A percentile compares a stretch with the other conserved stretches of the same genome.
phyloP scores from a whole-genome alignment of 805 yeast genomes.

The Blastobotrys robertii region DNA sequence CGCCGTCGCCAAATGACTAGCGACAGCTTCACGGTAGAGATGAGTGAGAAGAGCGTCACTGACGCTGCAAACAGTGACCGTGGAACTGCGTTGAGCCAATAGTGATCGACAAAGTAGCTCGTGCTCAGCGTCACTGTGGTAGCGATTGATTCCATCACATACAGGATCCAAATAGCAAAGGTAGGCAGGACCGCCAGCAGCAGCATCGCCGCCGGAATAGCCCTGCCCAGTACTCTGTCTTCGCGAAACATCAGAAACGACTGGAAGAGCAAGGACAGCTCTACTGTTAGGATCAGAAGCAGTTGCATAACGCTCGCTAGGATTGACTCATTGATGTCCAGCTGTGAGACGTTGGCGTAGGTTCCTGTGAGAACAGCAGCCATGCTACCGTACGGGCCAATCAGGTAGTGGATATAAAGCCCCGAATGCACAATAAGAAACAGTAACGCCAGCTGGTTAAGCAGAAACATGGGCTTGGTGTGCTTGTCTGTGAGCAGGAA shows the following conservation, averaged over 20 bases:
- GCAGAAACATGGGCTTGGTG: conserved; percentile 59
- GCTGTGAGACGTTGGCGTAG: conserved; percentile 29
- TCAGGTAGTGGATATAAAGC: conserved; percentile 44
- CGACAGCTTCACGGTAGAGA: conserved; percentile 55
- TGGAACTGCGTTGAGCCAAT: conserved; percentile 24
- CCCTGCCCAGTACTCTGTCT: conserved; percentile 32
- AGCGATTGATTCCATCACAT: conserved; percentile 32
- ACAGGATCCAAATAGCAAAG: conserved; percentile 48
- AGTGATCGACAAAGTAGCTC: conserved; percentile 37
- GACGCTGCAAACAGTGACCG: conserved; percentile 59
- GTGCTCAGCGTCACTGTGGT: conserved; percentile 33
- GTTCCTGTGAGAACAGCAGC: conserved; percentile 41
- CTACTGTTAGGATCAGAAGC: conserved; percentile 50
- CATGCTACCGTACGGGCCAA: conserved; percentile 42
- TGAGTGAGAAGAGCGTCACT: conserved; percentile 48
- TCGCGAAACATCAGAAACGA: conserved; percentile 51
- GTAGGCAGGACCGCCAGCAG: conserved; percentile 46
- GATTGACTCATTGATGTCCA: conserved; percentile 40
- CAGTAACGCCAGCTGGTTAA: conserved; percentile 55
- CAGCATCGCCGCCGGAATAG: conserved; percentile 33
- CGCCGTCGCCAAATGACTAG: conserved; percentile 66
- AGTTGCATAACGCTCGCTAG: conserved; percentile 55
- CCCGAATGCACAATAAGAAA: conserved; percentile 51
- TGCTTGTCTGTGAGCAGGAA: conserved; percentile 42
- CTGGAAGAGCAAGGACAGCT: conserved; percentile 62